phyloP scores from a whole-genome alignment of 1,139 yeast species.

The Candida glucosophila region DNA sequence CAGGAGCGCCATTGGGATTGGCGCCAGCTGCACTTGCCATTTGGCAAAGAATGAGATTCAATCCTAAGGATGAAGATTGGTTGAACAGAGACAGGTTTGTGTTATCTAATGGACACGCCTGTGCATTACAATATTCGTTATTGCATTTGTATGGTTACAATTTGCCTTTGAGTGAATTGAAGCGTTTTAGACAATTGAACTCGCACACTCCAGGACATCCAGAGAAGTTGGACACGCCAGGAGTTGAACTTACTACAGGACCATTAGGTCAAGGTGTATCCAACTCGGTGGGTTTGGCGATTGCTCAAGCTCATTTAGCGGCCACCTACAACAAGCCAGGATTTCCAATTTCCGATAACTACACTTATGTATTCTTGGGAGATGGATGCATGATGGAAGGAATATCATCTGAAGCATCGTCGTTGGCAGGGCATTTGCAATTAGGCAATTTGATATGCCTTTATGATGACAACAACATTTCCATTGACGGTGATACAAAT shows the following conservation, averaged over 20 bases:
- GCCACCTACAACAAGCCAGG: conserved; percentile 92
- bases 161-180: conserved; percentile 76
- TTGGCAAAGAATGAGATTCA: conserved; percentile 75
- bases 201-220: conserved; percentile 99
- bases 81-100: conserved; percentile 93
- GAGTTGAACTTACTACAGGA: conserved; percentile 97
- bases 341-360: conserved; percentile 60
- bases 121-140: conserved; percentile 82
- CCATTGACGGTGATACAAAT: conserved; percentile 91
- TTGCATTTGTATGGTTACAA: conserved; percentile 83
- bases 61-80: conserved; percentile 91
- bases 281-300: conserved; percentile 95
- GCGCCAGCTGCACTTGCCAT: conserved; percentile 71
- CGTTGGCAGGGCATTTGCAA: conserved; percentile 94
- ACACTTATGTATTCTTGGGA: conserved; percentile 79
- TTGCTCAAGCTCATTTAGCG: conserved; percentile 88
- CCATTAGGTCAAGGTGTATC: conserved; percentile 98
- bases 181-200: conserved; percentile 81
- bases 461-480: conserved; percentile 96
- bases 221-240: conserved; percentile 67
- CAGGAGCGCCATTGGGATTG: conserved; percentile 98
- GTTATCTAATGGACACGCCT: conserved; percentile 94
- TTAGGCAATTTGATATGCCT: conserved; percentile 90
- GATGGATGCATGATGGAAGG: conserved; percentile 99
- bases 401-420: conserved; percentile 88